Base-by-base conservation (phyloP, 495 filamentous ascomycete genomes). In the Penicillium steckii region DNA sequence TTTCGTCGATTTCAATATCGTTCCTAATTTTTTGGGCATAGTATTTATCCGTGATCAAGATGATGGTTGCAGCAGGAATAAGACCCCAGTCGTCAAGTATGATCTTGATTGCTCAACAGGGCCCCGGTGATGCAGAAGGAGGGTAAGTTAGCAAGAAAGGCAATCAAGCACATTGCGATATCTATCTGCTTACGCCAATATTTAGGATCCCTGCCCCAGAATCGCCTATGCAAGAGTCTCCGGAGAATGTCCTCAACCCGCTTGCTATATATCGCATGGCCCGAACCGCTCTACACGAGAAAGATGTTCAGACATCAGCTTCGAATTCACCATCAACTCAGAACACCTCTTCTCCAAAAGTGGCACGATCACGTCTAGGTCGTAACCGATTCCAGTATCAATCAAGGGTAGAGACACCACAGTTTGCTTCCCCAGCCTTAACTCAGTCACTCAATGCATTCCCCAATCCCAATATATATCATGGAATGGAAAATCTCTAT, bases 231-330 rank as follows among this genome's bases (percentile, higher is more conserved):
- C 52, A 62, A 42, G 52, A 53, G 41, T 56, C 55, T 6, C 60
- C 60, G 18, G 53, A 60, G 29, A 50, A 50, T 12, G 38, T 63
- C 0, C 35, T 63, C 13, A 63, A 56, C 22, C 60, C 56, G 17
- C 56, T 63, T 8, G 60, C 60, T 4, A 63, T 63, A 7, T 56
- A 60, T 33, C 56, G 56, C 15, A 63, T 63, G 60, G 56, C 60
- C 10, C 51, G 56, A 37, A 56, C 53, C n/a, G 50, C 56, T n/a
- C 32, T 62, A 13, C 60, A 62, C 26, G 52, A 46, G 15, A 55
- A 54, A 25, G 43, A 45, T 12, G 21, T 18, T 9, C 46, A 22
- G 50, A 25, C 17, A 1, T 46, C 44, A 4, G 4, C 50, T 0
- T 61, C 54, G 1, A 27, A 35, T 25, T 54, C 46, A 1, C 47